phyloP scores from a whole-genome alignment of 2,329 filamentous ascomycete genomes.

The Trichophyton rubrum region DNA sequence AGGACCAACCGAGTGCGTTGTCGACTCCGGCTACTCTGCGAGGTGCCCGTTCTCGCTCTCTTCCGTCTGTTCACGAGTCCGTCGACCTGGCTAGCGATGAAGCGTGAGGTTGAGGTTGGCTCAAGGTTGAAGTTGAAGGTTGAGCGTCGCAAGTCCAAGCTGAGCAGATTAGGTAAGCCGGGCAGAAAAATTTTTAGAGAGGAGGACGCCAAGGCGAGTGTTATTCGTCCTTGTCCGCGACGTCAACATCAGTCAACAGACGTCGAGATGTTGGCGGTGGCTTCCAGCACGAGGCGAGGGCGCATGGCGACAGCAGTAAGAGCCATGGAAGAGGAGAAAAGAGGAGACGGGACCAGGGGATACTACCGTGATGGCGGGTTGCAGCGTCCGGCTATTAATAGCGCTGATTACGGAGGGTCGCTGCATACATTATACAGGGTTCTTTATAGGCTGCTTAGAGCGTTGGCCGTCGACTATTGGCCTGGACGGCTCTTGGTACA shows the following conservation, averaged over 20 bases:
- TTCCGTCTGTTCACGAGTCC: too few species aligned
- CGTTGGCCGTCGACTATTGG: not conserved
- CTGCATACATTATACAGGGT: slow-evolving; percentile 1
- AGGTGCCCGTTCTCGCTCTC: not conserved
- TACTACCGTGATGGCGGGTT: not conserved
- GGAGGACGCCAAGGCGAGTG: not conserved
- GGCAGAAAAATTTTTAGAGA: not conserved
- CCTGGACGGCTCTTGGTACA: not conserved
- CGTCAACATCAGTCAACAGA: not conserved
- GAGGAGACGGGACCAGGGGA: not conserved
- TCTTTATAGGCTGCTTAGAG: not conserved
- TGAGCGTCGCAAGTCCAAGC: not conserved
- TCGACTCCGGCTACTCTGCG: not conserved
- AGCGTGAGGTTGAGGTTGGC: not conserved
- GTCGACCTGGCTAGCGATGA: not conserved
- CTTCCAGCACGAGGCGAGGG: too few species aligned
- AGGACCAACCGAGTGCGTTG: not conserved
- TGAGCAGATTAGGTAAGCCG: not conserved
- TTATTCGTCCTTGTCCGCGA: not conserved
- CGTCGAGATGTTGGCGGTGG: not conserved
- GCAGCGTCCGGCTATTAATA: not conserved
- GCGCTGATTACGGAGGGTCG: not conserved
- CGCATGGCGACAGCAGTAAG: too few species aligned
- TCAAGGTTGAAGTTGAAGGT: not conserved
- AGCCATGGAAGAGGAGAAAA: not conserved